Percentiles rank a stretch among this genome's conserved stretches.
Evolutionary conservation across 2,329 filamentous ascomycete species (phyloP).

Genomic region (Stylonectria norvegica): DNA sequence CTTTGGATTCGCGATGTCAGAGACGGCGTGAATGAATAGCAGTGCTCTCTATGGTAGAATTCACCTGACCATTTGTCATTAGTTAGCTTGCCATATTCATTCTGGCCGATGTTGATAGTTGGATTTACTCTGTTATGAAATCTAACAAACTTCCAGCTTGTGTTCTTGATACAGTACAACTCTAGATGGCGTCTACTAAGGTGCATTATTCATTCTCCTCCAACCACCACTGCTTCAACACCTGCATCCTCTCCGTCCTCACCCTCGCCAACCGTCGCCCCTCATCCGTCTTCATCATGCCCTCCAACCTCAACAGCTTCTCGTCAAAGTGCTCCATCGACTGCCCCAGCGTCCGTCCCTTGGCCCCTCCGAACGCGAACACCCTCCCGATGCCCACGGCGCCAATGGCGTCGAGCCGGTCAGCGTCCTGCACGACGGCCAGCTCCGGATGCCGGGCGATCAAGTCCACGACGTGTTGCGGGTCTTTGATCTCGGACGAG

Average conservation of each 20-base stretch:
- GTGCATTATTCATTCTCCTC: slow-evolving; percentile 49
- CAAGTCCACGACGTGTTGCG: slow-evolving; percentile 55
- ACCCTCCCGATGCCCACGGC: slow-evolving; percentile 76
- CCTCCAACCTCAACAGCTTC: slow-evolving; percentile 65
- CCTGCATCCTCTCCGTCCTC: slow-evolving; percentile 49
- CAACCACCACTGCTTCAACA: slow-evolving; percentile 57
- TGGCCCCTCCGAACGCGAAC: slow-evolving; percentile 64
- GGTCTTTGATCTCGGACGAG: slow-evolving; percentile 66
- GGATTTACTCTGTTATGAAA: too few relatives aligned
- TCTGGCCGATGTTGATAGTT: too few relatives aligned
- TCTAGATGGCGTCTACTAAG: too few relatives aligned
- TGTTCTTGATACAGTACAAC: too few relatives aligned
- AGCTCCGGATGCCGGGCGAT: slow-evolving; percentile 58
- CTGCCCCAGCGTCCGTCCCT: slow-evolving; percentile 55
- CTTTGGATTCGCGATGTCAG: too few relatives aligned
- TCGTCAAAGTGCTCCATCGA: slow-evolving; percentile 73
- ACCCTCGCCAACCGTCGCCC: slow-evolving; percentile 52
- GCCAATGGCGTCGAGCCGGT: slow-evolving; percentile 86
- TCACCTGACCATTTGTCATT: too few relatives aligned
- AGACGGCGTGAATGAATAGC: too few relatives aligned
- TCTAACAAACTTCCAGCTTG: too few relatives aligned
- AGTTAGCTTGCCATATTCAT: too few relatives aligned
- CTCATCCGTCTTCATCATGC: slow-evolving; percentile 61
- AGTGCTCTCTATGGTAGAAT: too few relatives aligned
- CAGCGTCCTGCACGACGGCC: slow-evolving; percentile 86